Evolutionary conservation across 179 eudicot genomes (phyloP), one percentile per base, ranked within the genome.

Genomic region (Silene noctiflora): DNA sequence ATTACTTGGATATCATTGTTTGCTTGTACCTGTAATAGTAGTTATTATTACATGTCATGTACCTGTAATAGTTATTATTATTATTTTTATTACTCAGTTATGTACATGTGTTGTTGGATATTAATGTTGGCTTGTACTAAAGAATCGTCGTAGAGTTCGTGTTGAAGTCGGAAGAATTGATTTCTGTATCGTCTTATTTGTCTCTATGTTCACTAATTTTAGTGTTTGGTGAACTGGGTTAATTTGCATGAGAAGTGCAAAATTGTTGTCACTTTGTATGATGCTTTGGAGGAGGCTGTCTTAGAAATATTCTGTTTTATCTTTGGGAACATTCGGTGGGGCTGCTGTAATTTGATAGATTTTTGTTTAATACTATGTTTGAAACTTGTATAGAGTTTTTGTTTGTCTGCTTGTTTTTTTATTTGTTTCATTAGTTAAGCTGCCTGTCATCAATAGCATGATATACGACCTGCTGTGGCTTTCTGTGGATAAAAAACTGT

Each of bases 21-120:
- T 42, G 48, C 48, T 42, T 42, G 48, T 42, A 42, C 12, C 48
- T 42, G 48, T 42, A 9, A 10, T 42, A 42, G 44, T 33, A 33
- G 42, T 35, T 35, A 35, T 35, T 35, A 35, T 35, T 35, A 35
- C 42, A 35, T 35, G 42, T 35, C 42, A 6, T 35, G n/a, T 51
- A 51, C 56, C 1, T 16, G 56, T 51, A 51, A 51, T 16, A 13
- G 2, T 35, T 35, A 35, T 55, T 1, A 7, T 25, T 56, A 51
- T 24, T 14, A 7, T 25, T 39, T 33, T 24, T 14, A 25, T 9
- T 61, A 22, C 64, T 22, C 58, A 17, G 13, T 19, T 71, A 42
- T 63, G 6, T 48, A 63, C 72, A 53, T 53, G 67, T 46, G 2
- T 42, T 51, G 55, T 31, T 69, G 24, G 77, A 44, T 25, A 39